Base-by-base conservation (phyloP, 495 filamentous ascomycete genomes). In the Lepraria neglecta region DNA sequence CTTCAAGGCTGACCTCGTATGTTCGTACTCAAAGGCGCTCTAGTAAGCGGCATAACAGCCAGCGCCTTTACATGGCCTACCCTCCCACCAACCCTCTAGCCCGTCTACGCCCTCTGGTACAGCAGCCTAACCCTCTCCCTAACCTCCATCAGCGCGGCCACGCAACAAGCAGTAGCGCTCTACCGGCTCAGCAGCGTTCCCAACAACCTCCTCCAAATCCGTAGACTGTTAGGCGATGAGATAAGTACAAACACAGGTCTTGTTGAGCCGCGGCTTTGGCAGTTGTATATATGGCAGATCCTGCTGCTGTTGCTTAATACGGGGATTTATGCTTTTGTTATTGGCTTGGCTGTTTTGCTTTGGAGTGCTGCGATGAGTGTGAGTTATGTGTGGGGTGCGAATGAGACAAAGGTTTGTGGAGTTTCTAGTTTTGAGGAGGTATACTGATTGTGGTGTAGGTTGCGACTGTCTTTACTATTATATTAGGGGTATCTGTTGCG, bases 151-250 rank as follows among this genome's bases (percentile, higher is more conserved):
- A 56, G 50, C 35, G 31, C 60, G 7, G 63, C 63, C 21, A 61
- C 63, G 12, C 63, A 65, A 38, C 63, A 65, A 43, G 50, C 63
- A 1, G 55, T 65, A 21, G 63, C 58, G 15, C 63, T 65, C 51
- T 56, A 33, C 27, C 63, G 63, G 1, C 31, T 65, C 31, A 43
- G 50, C 21, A 60, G 58, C 24, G 44, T 59, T 31, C 50, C 60
- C 15, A 27, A 61, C 14, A 58, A 58, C 1, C 60, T 42, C 30
- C 58, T 50, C 12, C 61, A 61, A 44, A 52, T 61, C 52, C 50
- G 63, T 15, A 50, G 38, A 35, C 42, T 61, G n/a, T 50, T 57
- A 3, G 33, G 58, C 15, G 63, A 58, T 19, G 44, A 17, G 0
- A 43, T 21, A 40, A 31, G 15, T 7, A 24, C 1, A 24, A 24